Conservation (phyloP, 2,329 filamentous ascomycete genomes). For the Sporothrix sp. region DNA sequence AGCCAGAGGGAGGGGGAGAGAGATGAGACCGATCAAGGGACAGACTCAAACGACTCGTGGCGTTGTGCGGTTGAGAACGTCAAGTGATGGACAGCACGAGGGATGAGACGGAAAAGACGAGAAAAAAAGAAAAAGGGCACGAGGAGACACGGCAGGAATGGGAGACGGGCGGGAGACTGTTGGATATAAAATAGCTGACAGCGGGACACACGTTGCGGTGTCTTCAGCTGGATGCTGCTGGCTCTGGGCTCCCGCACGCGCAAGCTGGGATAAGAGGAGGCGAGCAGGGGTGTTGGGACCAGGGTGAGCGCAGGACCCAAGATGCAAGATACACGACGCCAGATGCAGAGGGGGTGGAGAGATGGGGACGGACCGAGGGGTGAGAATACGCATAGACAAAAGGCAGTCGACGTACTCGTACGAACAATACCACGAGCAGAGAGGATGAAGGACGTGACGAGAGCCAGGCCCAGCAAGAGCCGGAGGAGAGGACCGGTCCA, state of each 20-base stretch:
- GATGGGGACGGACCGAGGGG: neutral
- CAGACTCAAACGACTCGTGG: neutral
- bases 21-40: neutral
- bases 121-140: neutral
- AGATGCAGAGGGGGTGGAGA: neutral
- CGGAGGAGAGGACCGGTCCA: constrained; percentile 5
- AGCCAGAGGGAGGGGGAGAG: too few species aligned
- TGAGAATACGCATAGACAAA: constrained; percentile 6
- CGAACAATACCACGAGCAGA: constrained; percentile 17
- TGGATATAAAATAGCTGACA: constrained; percentile 12
- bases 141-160: neutral
- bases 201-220: neutral
- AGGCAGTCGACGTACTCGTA: too few species aligned
- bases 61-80: too few species aligned
- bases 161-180: constrained; percentile 7
- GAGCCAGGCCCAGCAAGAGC: neutral
- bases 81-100: neutral
- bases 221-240: too few species aligned
- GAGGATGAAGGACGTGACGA: constrained; percentile 12
- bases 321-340: neutral
- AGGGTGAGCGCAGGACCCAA: neutral
- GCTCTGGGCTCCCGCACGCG: neutral
- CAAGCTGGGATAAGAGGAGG: neutral
- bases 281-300: neutral
- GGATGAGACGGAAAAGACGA: constrained; percentile 3